Base-by-base conservation (phyloP, 2,329 filamentous ascomycete genomes). In the Aureobasidium sp. region DNA sequence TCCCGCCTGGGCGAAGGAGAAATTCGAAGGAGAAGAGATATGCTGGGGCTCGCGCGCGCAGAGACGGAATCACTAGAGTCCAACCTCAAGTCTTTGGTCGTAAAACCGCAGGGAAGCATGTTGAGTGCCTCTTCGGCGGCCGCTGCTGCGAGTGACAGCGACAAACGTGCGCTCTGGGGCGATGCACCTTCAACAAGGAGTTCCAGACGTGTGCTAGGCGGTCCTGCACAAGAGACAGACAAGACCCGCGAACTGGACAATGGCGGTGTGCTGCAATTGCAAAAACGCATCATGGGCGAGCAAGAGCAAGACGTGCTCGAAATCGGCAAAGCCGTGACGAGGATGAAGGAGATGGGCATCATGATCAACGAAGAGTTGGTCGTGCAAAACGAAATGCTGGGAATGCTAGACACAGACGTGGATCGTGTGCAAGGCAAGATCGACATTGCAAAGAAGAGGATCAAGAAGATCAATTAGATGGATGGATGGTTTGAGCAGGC, bases 161-260 rank as follows among this genome's bases (percentile, higher is more conserved):
- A 74, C 58, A 75, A 74, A 65, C 68, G 67, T 22, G 72, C 67
- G 11, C 61, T 75, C 41, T 75, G 70, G 70, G 64, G 65, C 52
- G 70, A 73, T 15, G 70, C 70, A 7, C 61, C 67, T 6, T 66
- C 68, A 3, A 68, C 68, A 29, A 44, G 62, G 5, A 25, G 51
- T 37, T 76, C 81, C 1, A 84, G 89, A 1, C 80, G 90, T 45
- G 87, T 92, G 3, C 78, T 93, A 0, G 90, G 90, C 0, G 87
- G 82, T 1, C 76, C 87, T 2, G 82, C 86, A 1, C 74, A 74
- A 60, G 90, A 95, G 75, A 92, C 88, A 17, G 86, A 89, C 63
- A 83, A 84, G 65, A 93, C 90, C 47, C 77, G 89, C 14, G 89
- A 93, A 72, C 75, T 90, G 60, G 89, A 91, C 70, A 94, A 94